A percentile compares a stretch with the other conserved stretches of the same genome.
These are phyloP conservation scores for Pseudogymnoascus sp. DNA, from an alignment of 2,329 filamentous ascomycete species.

Conservation along the genomic window DNA sequence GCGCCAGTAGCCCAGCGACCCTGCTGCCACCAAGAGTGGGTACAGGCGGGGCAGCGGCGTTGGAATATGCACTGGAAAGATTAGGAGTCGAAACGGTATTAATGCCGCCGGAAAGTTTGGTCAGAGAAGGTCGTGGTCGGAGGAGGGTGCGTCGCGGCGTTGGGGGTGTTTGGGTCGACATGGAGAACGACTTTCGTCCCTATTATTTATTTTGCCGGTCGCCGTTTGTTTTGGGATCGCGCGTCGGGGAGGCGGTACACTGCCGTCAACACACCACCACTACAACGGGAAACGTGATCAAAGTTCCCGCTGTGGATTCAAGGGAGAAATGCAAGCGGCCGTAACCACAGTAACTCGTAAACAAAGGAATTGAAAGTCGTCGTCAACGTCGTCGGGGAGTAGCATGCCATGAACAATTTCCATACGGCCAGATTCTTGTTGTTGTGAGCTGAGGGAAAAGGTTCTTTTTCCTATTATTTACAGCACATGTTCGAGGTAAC, in stretches of 20 bases:
- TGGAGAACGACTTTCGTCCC: slow-evolving; percentile 3
- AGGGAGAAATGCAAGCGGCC: background rate
- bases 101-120: slow-evolving; percentile 24
- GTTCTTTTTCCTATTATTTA: background rate
- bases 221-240: slow-evolving; percentile 5
- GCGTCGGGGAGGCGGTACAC: slow-evolving; percentile 7
- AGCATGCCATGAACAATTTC: background rate
- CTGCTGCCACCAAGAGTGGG: slow-evolving; percentile 16
- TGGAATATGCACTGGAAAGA: slow-evolving; percentile 34
- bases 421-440: background rate
- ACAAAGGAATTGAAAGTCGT: background rate
- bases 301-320: background rate
- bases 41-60: slow-evolving; percentile 7
- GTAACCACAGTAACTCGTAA: background rate
- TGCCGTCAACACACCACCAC: slow-evolving; percentile 5
- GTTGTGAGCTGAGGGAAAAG: background rate
- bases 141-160: slow-evolving; percentile 26
- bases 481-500: background rate
- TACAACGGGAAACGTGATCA: slow-evolving; percentile 6
- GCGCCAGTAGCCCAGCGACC: slow-evolving; percentile 39
- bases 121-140: slow-evolving; percentile 25
- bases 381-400: background rate
- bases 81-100: slow-evolving; percentile 51
- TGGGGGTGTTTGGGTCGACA: slow-evolving; percentile 16
- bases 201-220: slow-evolving; percentile 8